Conservation (phyloP, 2,329 filamentous ascomycete genomes). For the Aspergillus awamori region DNA sequence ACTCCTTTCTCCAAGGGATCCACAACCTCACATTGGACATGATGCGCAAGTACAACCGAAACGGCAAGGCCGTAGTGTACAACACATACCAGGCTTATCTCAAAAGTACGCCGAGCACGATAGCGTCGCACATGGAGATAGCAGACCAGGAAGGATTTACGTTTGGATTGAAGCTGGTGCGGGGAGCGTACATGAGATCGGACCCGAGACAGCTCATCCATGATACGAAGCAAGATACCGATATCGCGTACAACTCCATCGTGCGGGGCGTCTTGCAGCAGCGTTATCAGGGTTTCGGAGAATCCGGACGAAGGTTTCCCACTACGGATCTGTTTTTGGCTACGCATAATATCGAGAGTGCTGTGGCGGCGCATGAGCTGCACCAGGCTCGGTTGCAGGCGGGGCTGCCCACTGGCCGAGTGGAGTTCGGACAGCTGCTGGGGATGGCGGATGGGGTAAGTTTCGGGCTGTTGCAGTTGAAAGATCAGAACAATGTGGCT, state of each 20-base stretch:
- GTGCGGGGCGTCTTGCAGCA: constrained; percentile 67
- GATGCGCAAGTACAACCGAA: constrained; percentile 74
- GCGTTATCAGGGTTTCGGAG: constrained; percentile 31
- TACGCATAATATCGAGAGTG: constrained; percentile 77
- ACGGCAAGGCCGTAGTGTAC: constrained; percentile 70
- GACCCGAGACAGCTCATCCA: constrained; percentile 72
- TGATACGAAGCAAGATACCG: constrained; percentile 71
- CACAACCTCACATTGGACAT: constrained; percentile 78
- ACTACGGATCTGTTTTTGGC: constrained; percentile 70
- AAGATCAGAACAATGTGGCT: constrained; percentile 30
- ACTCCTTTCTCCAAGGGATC: constrained; percentile 75
- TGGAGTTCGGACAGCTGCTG: constrained; percentile 60
- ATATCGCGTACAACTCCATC: constrained; percentile 72
- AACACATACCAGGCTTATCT: constrained; percentile 79
- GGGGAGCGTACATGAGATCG: constrained; percentile 72
- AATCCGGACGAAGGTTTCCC: constrained; percentile 51
- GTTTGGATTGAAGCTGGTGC: constrained; percentile 73
- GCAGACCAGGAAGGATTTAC: constrained; percentile 65
- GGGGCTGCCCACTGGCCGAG: constrained; percentile 48
- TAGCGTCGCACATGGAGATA: constrained; percentile 62
- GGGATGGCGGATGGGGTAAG: constrained; percentile 66
- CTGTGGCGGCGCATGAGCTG: constrained; percentile 57
- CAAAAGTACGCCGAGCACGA: constrained; percentile 61
- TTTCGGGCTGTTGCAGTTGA: constrained; percentile 54
- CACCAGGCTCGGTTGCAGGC: constrained; percentile 49